Conservation (phyloP, 805 yeast genomes). For the Ascoidea asiatica region DNA sequence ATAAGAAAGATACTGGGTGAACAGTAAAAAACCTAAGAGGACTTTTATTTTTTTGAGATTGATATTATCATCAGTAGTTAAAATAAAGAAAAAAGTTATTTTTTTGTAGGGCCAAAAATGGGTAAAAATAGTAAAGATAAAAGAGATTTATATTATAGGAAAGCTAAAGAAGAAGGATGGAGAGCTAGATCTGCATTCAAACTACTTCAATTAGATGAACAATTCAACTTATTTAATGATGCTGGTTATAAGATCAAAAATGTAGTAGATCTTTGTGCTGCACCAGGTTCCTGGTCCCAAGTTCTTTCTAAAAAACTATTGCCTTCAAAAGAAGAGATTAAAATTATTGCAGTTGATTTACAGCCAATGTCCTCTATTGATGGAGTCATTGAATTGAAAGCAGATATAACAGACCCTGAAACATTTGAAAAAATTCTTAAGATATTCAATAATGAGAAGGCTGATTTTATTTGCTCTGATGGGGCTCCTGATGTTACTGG, state of each 20-base stretch:
- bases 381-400: slow-evolving; percentile 82
- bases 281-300: slow-evolving; percentile 98
- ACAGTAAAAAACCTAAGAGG: too few relatives aligned
- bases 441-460: slow-evolving; percentile 81
- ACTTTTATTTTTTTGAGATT: too few relatives aligned
- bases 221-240: slow-evolving; percentile 63
- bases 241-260: slow-evolving; percentile 60
- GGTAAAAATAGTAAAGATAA: slow-evolving; percentile 94
- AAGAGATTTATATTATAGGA: slow-evolving; percentile 79
- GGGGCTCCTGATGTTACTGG: slow-evolving; percentile 99
- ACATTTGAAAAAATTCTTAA: slow-evolving; percentile 66
- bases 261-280: slow-evolving; percentile 96
- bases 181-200: slow-evolving; percentile 96
- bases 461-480: slow-evolving; percentile 92
- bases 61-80: too few relatives aligned
- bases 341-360: slow-evolving; percentile 86
- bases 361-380: slow-evolving; percentile 97
- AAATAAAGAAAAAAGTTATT: too few relatives aligned
- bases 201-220: slow-evolving; percentile 78
- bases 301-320: slow-evolving; percentile 62
- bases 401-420: slow-evolving; percentile 93
- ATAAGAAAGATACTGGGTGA: too few relatives aligned
- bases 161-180: slow-evolving; percentile 97
- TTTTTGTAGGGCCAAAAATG: too few relatives aligned
- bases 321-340: slow-evolving; percentile 29